These are phyloP conservation scores for Trichothecium sympodiale DNA, from an alignment of 2,329 filamentous ascomycete genomes.

Conservation along the genomic window DNA sequence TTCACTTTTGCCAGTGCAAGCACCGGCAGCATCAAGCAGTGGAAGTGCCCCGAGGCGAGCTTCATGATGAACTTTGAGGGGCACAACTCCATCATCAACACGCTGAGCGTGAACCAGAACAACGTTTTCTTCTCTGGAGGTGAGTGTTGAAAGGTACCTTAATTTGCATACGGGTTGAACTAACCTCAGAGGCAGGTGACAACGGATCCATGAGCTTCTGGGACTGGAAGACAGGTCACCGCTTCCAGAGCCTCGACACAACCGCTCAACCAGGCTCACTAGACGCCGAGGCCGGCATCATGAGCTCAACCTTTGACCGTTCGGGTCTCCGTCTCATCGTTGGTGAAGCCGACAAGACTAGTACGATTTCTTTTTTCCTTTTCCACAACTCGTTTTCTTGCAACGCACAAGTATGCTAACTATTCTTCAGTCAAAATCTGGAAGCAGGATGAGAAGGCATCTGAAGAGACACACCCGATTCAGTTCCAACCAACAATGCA, in stretches of 20 bases:
- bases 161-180: no score
- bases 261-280: conserved; percentile 89
- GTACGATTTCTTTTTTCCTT: conserved; percentile 26
- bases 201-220: conserved; percentile 96
- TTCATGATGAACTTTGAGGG: conserved; percentile 99
- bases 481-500: conserved; percentile 82
- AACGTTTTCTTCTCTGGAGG: conserved; percentile 89
- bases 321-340: conserved; percentile 84
- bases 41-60: conserved; percentile 94
- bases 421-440: conserved; percentile 69
- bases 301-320: conserved; percentile 85
- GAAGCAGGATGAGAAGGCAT: conserved; percentile 87
- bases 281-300: conserved; percentile 88
- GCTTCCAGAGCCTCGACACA: conserved; percentile 82
- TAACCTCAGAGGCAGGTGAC: no score
- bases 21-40: conserved; percentile 93
- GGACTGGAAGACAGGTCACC: conserved; percentile 96
- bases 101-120: conserved; percentile 83
- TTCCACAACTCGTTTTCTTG: not conserved
- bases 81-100: conserved; percentile 94
- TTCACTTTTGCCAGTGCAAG: conserved; percentile 94
- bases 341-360: conserved; percentile 95
- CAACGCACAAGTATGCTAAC: not conserved
- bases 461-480: conserved; percentile 80
- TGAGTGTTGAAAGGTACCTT: no score